Evolutionary conservation across 1,139 yeast species (phyloP), one percentile per base, ranked within the genome.

Genomic region (Sugiyamaella paludigena): DNA sequence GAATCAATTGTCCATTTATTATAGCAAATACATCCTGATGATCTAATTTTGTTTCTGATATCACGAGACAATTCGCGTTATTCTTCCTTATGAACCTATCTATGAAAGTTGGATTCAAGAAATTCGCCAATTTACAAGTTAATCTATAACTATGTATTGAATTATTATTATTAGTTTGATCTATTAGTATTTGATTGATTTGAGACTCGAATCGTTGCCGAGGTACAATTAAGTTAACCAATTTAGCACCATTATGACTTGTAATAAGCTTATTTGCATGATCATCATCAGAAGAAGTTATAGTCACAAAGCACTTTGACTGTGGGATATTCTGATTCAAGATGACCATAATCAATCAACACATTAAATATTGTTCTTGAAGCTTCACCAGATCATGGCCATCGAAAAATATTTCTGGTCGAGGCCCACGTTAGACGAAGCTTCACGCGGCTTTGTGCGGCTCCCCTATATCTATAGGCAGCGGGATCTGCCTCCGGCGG

Each of bases 1-100:
- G 41, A 26, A 60, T 55, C 28, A 72, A 49, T 5, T 43, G 45
- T 4, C 71, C 71, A 19, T 59, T 46, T 9, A 55, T 47, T 4
- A 72, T 54, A 10, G 70, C 62, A 38, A 69, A 47, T 6, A 65
- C 61, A 45, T 69, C 67, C 40, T 69, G 64, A 49, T 68, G 67
- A 43, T 68, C 68, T 0, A 70, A 54, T 19, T 47, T 45, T 1
- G 58, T 51, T 35, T 50, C 50, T 9, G 64, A 60, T 4, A 64
- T 41, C 11, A 56, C 41, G 19, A 43, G 32, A 24, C 47, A 36
- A 34, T 41, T 47, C 35, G 38, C 35, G 8, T 40, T 37, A 11
- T 32, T 42, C 11, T 24, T 15, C 26, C 44, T 35, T 12, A 48
- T 32, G 19, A 36, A 45, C 11, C 34, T 27, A 27, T 39, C 44